Conservation (phyloP, 176 grass and related monocot species). For the Urochloa ruziziensis region DNA sequence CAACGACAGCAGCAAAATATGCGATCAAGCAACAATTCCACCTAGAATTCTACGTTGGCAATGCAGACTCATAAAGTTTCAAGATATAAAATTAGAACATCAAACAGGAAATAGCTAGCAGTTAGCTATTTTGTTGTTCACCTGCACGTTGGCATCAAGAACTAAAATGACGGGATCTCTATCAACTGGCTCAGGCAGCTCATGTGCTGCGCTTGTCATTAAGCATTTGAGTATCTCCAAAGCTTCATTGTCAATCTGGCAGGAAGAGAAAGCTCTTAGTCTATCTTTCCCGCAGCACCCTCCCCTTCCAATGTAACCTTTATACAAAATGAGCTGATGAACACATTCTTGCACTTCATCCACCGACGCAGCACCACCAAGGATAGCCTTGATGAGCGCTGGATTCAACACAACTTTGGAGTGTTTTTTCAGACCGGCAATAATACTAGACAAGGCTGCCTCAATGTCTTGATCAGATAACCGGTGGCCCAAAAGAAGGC, state of each 20-base stretch:
- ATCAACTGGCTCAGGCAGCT: conserved; percentile 26
- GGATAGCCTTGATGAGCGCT: conserved; percentile 56
- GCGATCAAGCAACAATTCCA: not conserved
- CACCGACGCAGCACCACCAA: conserved; percentile 52
- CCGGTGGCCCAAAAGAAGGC: conserved; percentile 69
- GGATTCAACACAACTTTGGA: conserved; percentile 42
- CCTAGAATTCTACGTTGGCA: not conserved
- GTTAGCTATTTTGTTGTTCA: conserved; percentile 30
- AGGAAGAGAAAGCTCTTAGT: conserved; percentile 55
- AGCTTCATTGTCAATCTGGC: conserved; percentile 32
- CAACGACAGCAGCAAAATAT: no score
- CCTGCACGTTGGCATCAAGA: conserved; percentile 78
- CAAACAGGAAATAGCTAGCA: not conserved
- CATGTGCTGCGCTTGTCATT: conserved; percentile 35
- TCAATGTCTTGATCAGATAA: conserved; percentile 43
- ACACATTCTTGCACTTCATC: conserved; percentile 69
- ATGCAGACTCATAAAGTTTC: not conserved
- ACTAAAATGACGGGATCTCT: conserved; percentile 83
- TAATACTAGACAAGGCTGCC: conserved; percentile 36
- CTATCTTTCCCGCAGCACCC: conserved; percentile 63
- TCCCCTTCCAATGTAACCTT: conserved; percentile 81
- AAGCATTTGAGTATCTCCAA: conserved; percentile 27
- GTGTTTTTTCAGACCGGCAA: conserved; percentile 38
- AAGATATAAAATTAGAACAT: not conserved
- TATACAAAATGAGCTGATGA: conserved; percentile 60